Evolutionary conservation across 768 basidiomycete genomes (phyloP), one percentile per base, ranked within the genome.

Genomic region (Leccinellum luteum): DNA sequence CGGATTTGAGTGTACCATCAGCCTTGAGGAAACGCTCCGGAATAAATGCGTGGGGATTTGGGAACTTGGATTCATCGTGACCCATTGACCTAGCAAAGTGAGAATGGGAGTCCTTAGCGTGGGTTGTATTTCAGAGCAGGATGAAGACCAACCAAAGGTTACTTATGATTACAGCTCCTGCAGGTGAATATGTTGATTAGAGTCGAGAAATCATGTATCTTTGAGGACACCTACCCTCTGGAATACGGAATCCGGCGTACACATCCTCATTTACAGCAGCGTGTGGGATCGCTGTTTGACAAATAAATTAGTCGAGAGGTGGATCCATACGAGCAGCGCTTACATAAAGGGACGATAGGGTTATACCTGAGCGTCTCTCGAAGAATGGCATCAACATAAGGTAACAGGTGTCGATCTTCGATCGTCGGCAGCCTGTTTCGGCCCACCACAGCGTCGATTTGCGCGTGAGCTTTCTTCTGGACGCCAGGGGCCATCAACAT

Each of bases 201-300:
- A 41, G 12, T 45, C 14, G 44, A 25, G 10, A 13, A 23, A 25
- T n/a, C 32, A 13, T 0, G 4, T 15, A 6, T 21, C 31, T 38
- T 41, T 21, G 41, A 31, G 14, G 12, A 6, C 13, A 25, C 51
- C 32, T 23, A 68, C 66, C 66, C 58, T 76, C 76, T 4, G 85
- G 85, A 48, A 86, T 86, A 8, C 76, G 67, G 55, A 79, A 80
- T n/a, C 78, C 76, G 31, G 72, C 68, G 57, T 79, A 81, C 6
- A 73, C 54, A 31, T 81, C 81, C 32, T 80, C 78, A 23, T 75
- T 58, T 1, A 76, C 76, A 7, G 64, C 52, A 21, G 63, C 53
- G 57, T 73, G 76, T 8, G 75, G 68, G 12, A 74, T 38, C 0
- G 68, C 74, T 68, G 25, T 28, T 32, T 1, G 35, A 52, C 8